Percentiles rank a stretch among this genome's conserved stretches.
These are phyloP conservation scores for Curvularia eragrostidis DNA, from an alignment of 2,329 filamentous ascomycete genomes.

Conservation along the genomic window DNA sequence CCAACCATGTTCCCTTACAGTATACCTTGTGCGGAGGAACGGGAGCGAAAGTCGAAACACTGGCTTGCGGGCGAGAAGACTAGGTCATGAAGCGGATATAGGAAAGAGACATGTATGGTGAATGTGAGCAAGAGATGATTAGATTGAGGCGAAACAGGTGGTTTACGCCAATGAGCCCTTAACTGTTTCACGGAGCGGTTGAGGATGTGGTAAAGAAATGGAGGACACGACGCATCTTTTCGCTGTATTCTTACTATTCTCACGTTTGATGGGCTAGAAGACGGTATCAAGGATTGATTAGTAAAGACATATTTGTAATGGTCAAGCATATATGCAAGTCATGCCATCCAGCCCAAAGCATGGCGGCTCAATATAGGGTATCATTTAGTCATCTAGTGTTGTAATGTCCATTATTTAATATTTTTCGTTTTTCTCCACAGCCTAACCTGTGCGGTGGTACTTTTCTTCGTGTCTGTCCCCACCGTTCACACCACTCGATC, in stretches of 20 bases:
- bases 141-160: background rate
- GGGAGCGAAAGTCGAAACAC: too few relatives aligned
- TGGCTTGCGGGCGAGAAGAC: background rate
- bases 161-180: background rate
- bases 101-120: background rate
- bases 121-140: background rate
- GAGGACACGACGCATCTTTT: background rate
- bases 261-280: background rate
- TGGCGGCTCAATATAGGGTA: constrained; percentile 1
- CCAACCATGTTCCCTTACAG: background rate
- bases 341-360: background rate
- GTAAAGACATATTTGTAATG: background rate
- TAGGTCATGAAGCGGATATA: too few relatives aligned
- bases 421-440: background rate
- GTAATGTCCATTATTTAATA: background rate
- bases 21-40: background rate
- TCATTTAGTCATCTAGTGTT: constrained; percentile 5
- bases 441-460: constrained; percentile 46
- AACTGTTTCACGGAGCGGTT: background rate
- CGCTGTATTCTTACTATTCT: background rate
- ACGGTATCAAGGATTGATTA: too few relatives aligned
- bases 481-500: constrained; percentile 34
- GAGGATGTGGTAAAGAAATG: background rate
- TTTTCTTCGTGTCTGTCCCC: constrained; percentile 42
- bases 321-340: background rate